Base-by-base conservation (phyloP, 1,284 basidiomycete genomes). In the Puccinia horiana region DNA sequence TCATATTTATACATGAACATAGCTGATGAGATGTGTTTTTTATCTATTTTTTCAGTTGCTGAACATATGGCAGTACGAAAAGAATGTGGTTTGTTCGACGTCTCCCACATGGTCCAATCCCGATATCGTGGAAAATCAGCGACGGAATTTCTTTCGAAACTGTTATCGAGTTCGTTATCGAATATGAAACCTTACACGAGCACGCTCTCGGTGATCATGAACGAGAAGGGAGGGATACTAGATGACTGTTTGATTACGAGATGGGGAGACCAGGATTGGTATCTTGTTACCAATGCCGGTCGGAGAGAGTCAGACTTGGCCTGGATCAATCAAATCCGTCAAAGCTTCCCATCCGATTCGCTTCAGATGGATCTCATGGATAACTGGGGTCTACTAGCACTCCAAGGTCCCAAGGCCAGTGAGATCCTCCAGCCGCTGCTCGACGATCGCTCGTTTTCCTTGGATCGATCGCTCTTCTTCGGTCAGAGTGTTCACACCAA, bases 241-340 rank as follows among this genome's bases (percentile, higher is more conserved):
- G 97, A 99, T 87, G 97, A 99, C 87, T 93, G 88, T 40, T 87
- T 88, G 85, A 86, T 88, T 83, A 88, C 88, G 58, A 86, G 88
- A 77, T 88, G 88, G 84, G 85, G 85, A 11, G 84, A 87, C 44
- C 85, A 88, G 58, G 84, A 83, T 85, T 86, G 35, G 79, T 99
- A 98, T 87, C 92, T 98, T 63, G 97, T 99, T 58, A 99, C 96
- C 0, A 99, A 99, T 86, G 97, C 96, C 1, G 95, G 94, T 0
- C 89, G 96, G 47, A 90, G 94, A 35, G 90, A 91, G 5, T 90
- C 92, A 84, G 96, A 98, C 85, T 88, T 94, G 8, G 89, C 91
- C 0, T 95, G 93, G 92, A 92, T 99, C 85, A 86, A 87, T 58
- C 87, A 88, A 67, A 91, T 92, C 86, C 86, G 97, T 40, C 88